Evolutionary conservation across 2,329 filamentous ascomycete species (phyloP), one percentile per base, ranked within the genome.

Genomic region (Aspergillus sp.): DNA sequence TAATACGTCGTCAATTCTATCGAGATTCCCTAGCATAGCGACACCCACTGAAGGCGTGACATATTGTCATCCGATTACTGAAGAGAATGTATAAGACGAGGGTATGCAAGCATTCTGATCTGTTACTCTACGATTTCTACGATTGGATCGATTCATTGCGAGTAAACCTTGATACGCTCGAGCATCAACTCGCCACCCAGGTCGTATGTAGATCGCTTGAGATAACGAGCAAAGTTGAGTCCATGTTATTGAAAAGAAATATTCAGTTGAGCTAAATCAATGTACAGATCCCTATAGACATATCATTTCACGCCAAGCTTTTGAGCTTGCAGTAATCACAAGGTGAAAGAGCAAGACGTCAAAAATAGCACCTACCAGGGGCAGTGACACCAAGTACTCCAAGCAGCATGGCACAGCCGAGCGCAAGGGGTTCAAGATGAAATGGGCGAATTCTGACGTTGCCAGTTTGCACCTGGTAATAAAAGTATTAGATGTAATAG

Each of bases 281-380:
- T 64, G 59, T 55, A 63, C 58, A 64, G 56, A 63, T 62, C 55
- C 67, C 67, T 69, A 69, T 66, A 67, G 63, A 69, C 67, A 69
- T 53, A 70, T 70, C 67, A 70, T 69, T 69, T 60, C 60, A 56
- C 55, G 64, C 54, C 59, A 58, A 63, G 65, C 61, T 67, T 63
- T 68, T 63, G 56, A 63, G 67, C 59, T 52, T 42, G 36, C 6
- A 59, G 59, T 63, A 60, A 57, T 58, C 58, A 61, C 55, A 59
- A 58, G 58, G 50, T 56, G 22, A 59, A 60, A 59, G 59, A 57
- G 66, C 60, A 61, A 61, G 60, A 66, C 59, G 65, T 65, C 62
- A 61, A 64, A 60, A 67, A 65, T 61, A 68, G 69, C 73, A 75
- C 72, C 72, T 75, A 75, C 72, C 70, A 73, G 63, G 65, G 70